Evolutionary conservation across 805 yeast genomes (phyloP).

Genomic region (Candida multigemmis): DNA sequence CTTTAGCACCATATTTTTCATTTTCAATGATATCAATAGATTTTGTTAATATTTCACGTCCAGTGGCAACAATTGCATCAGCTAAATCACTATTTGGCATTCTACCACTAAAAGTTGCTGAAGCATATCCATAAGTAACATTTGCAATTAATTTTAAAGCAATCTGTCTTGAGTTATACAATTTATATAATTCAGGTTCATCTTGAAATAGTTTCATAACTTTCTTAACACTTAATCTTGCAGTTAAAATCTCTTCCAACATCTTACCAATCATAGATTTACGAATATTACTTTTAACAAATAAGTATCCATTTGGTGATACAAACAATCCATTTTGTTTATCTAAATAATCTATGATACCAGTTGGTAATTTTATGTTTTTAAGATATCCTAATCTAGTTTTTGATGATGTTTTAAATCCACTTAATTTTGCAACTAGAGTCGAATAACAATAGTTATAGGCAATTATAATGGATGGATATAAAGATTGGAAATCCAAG

Average conservation of each 20-base stretch:
- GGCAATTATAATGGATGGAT: constrained; percentile 98
- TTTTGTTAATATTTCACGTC: constrained; percentile 69
- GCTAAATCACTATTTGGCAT: constrained; percentile 97
- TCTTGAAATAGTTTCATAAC: constrained; percentile 49
- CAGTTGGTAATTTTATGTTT: constrained; percentile 36
- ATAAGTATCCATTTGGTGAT: constrained; percentile 85
- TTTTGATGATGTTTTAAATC: constrained; percentile 34
- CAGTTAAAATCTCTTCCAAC: constrained; percentile 75
- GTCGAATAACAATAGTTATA: constrained; percentile 83
- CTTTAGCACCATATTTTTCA: constrained; percentile 71
- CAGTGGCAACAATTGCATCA: constrained; percentile 88
- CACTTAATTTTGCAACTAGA: constrained; percentile 51
- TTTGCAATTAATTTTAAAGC: constrained; percentile 88
- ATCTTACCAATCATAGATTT: constrained; percentile 72
- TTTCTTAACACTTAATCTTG: constrained; percentile 68
- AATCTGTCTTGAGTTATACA: constrained; percentile 69
- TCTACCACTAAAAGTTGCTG: constrained; percentile 91
- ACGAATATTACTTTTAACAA: constrained; percentile 56
- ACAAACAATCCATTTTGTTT: constrained; percentile 45
- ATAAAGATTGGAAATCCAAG: constrained; percentile 85
- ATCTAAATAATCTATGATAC: constrained; percentile 42
- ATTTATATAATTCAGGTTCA: constrained; percentile 40
- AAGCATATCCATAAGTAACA: constrained; percentile 92
- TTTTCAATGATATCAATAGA: constrained; percentile 67
- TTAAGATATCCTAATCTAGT: constrained; percentile 51